Conservation (phyloP, 1,139 yeast genomes). For the Wickerhamiella infanticola region DNA sequence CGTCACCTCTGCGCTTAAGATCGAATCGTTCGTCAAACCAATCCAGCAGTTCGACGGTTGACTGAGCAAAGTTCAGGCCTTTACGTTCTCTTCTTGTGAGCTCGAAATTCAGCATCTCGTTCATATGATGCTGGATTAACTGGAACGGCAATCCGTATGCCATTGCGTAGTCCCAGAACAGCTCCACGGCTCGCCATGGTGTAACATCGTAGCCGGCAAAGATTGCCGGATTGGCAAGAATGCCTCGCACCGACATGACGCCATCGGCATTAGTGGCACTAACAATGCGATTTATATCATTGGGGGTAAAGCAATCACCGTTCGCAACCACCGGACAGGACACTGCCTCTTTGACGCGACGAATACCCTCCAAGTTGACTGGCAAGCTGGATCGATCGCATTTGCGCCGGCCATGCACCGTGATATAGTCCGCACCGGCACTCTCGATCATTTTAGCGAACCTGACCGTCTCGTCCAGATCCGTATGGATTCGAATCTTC, state of each 20-base stretch:
- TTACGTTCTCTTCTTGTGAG: conserved; percentile 40
- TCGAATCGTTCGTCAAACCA: conserved; percentile 65
- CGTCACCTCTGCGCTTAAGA: conserved; percentile 49
- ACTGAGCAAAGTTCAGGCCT: conserved; percentile 46
- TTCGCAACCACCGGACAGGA: conserved; percentile 73
- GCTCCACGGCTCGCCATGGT: conserved; percentile 86
- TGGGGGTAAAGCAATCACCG: conserved; percentile 70
- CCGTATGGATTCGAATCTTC: conserved; percentile 74
- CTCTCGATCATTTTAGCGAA: conserved; percentile 58
- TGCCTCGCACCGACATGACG: conserved; percentile 90
- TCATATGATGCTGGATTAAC: conserved; percentile 71
- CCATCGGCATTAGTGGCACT: conserved; percentile 69
- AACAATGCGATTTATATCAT: conserved; percentile 48
- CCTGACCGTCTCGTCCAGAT: conserved; percentile 51
- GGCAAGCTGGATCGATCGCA: conserved; percentile 74
- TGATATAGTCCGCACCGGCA: conserved; percentile 86
- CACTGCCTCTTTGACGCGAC: conserved; percentile 42
- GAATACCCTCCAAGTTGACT: conserved; percentile 70
- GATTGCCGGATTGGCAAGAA: conserved; percentile 71
- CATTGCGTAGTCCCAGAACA: conserved; percentile 62
- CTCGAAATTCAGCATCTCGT: conserved; percentile 61
- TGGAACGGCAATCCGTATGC: conserved; percentile 75
- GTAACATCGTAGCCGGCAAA: conserved; percentile 58
- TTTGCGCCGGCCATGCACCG: conserved; percentile 86
- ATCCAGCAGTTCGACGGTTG: conserved; percentile 51